Conservation (phyloP, 306 rosid species). For the Fragaria iinumae region DNA sequence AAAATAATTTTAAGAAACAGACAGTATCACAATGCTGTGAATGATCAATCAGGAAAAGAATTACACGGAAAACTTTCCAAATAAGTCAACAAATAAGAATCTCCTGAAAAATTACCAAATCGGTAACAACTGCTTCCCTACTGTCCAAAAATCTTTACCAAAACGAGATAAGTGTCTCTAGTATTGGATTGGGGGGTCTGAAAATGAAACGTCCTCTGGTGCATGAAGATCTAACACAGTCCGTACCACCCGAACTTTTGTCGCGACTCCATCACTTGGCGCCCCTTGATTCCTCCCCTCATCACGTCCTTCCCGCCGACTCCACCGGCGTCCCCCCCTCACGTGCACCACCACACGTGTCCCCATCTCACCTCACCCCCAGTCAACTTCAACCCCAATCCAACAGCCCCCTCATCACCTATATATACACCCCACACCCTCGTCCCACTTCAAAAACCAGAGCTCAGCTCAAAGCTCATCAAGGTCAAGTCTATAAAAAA, state of each 20-base stretch:
- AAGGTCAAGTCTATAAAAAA: no score
- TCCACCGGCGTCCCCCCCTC: conserved; percentile 35
- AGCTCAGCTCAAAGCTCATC: neutral
- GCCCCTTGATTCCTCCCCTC: conserved; percentile 25
- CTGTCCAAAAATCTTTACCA: neutral
- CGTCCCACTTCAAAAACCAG: neutral
- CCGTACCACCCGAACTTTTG: neutral
- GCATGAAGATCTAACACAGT: neutral
- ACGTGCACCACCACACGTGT: conserved; percentile 56
- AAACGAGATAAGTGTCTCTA: neutral
- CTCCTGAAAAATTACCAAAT: neutral
- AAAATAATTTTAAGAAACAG: no score
- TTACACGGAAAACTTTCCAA: no score
- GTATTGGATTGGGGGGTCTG: neutral
- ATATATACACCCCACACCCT: neutral
- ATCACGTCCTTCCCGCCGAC: conserved; percentile 44
- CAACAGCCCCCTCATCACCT: conserved; percentile 8
- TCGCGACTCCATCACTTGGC: conserved; percentile 31
- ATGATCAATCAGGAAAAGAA: no score
- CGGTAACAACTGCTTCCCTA: neutral
- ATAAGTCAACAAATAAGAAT: no score
- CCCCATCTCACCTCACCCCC: conserved; percentile 2
- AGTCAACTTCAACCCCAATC: conserved; percentile 29
- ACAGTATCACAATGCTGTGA: no score
- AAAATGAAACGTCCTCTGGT: neutral